A percentile compares a stretch with the other conserved stretches of the same genome.
phyloP scores from a whole-genome alignment of 352 stramenopile species.

The Pythium insidiosum region DNA sequence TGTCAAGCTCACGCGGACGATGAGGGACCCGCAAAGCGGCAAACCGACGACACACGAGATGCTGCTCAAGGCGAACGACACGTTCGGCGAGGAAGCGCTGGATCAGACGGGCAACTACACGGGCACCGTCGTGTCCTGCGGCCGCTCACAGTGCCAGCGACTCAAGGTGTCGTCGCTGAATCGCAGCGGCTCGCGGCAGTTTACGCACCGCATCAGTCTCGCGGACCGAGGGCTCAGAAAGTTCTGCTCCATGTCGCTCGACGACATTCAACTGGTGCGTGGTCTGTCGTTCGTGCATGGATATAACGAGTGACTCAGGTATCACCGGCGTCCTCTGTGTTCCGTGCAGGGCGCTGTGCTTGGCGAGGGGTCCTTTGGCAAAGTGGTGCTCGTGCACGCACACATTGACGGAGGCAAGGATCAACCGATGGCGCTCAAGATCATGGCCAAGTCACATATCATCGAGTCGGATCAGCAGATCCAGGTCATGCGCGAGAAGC shows the following conservation, averaged over 20 bases:
- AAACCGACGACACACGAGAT: constrained; percentile 28
- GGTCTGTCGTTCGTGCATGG: not conserved
- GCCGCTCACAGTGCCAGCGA: constrained; percentile 52
- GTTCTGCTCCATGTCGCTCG: constrained; percentile 39
- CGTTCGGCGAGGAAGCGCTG: constrained; percentile 58
- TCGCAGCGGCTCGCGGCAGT: constrained; percentile 43
- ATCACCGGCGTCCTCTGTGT: not conserved
- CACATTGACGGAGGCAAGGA: constrained; percentile 38
- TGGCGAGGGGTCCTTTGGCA: constrained; percentile 94
- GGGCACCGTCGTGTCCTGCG: constrained; percentile 51
- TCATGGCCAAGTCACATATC: constrained; percentile 90
- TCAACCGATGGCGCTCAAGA: constrained; percentile 86
- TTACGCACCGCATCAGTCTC: constrained; percentile 59
- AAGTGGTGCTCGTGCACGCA: constrained; percentile 89
- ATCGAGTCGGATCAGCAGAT: constrained; percentile 90
- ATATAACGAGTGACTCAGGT: not conserved
- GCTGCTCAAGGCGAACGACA: constrained; percentile 70
- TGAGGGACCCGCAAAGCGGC: constrained; percentile 17
- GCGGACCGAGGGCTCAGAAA: constrained; percentile 31
- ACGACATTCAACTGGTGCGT: constrained; percentile 59
- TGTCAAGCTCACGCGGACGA: constrained; percentile 60
- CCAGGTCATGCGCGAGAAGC: constrained; percentile 90
- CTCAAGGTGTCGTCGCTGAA: constrained; percentile 46
- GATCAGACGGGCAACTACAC: constrained; percentile 38
- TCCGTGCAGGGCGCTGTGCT: constrained; percentile 71